These are phyloP conservation scores for Fusarium tuaranense DNA, from an alignment of 2,329 filamentous ascomycete species.

Conservation along the genomic window DNA sequence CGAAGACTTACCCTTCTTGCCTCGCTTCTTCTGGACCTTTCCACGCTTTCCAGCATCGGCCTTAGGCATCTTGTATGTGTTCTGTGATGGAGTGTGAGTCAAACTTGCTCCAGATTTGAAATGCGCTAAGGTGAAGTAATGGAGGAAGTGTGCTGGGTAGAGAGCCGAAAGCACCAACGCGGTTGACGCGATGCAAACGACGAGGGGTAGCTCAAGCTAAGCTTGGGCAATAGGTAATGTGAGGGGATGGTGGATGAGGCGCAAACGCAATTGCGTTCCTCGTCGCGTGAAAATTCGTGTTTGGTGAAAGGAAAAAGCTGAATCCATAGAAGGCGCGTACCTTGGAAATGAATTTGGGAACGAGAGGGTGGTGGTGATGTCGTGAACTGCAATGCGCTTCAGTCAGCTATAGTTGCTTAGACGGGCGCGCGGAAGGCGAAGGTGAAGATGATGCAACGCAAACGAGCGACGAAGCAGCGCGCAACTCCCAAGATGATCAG, in stretches of 20 bases:
- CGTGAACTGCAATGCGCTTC: constrained; percentile 47
- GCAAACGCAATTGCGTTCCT: constrained; percentile 46
- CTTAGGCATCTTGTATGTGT: constrained; percentile 67
- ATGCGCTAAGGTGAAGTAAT: neutral
- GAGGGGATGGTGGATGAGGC: constrained; percentile 37
- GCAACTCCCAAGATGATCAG: constrained; percentile 32
- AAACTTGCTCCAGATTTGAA: neutral
- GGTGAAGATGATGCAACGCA: constrained; percentile 29
- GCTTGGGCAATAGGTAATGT: constrained; percentile 13
- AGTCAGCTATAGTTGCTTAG: constrained; percentile 37
- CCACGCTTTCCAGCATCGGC: constrained; percentile 64
- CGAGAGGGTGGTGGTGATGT: constrained; percentile 26
- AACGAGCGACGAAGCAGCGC: constrained; percentile 24
- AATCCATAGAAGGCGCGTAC: constrained; percentile 32
- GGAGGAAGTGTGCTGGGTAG: neutral
- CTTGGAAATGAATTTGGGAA: constrained; percentile 32
- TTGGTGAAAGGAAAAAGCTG: constrained; percentile 30
- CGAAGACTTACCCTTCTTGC: constrained; percentile 69
- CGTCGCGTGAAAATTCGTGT: constrained; percentile 31
- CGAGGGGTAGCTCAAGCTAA: constrained; percentile 41
- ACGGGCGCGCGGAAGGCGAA: constrained; percentile 29
- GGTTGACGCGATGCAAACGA: neutral
- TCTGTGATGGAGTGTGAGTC: constrained; percentile 45
- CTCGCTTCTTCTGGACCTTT: constrained; percentile 67
- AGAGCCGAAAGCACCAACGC: neutral